These are phyloP conservation scores for Dioscorea cayenensis DNA, from an alignment of 116 monocot genomes.

Conservation along the genomic window DNA sequence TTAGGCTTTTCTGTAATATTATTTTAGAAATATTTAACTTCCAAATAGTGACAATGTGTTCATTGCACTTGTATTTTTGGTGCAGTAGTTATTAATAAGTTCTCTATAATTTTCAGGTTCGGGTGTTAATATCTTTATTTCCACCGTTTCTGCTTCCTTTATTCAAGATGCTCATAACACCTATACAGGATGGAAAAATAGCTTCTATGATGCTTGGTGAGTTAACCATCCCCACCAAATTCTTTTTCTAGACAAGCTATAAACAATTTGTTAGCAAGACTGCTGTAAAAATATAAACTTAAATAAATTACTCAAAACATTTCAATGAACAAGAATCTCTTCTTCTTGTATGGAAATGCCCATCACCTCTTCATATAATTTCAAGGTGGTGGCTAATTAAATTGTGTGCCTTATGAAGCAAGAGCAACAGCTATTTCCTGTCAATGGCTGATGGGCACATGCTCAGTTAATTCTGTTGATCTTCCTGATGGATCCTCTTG, in stretches of 20 bases:
- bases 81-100: neutral
- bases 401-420: constrained; percentile 37
- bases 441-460: constrained; percentile 94
- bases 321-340: neutral
- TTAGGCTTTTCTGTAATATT: neutral
- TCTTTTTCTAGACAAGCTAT: neutral
- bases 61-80: neutral
- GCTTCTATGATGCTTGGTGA: constrained; percentile 83
- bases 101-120: constrained; percentile 41
- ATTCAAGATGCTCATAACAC: constrained; percentile 72
- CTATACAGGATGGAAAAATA: constrained; percentile 63
- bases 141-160: constrained; percentile 70
- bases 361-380: too few species aligned
- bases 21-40: neutral
- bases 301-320: neutral
- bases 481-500: constrained; percentile 78
- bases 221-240: neutral
- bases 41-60: neutral
- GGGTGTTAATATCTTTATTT: constrained; percentile 77
- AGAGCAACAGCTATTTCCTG: constrained; percentile 85
- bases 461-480: constrained; percentile 66
- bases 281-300: neutral
- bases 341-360: neutral
- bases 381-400: neutral
- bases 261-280: neutral